Evolutionary conservation across 768 basidiomycete genomes (phyloP).

Genomic region (Rhodotorula toruloides): DNA sequence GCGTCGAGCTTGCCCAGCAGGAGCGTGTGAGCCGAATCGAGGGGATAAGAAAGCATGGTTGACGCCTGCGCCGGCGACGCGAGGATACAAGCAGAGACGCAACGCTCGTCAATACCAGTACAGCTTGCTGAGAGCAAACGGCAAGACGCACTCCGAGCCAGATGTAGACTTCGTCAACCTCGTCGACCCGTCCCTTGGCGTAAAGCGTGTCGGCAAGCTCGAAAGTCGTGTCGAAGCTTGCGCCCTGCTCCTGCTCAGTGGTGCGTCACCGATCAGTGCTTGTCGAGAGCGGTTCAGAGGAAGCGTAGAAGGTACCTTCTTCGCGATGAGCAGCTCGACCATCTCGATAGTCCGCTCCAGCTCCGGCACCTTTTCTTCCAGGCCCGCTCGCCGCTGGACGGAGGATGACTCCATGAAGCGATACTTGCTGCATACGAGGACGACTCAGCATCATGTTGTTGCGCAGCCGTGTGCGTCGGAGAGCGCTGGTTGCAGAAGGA

Average conservation of each 20-base stretch:
- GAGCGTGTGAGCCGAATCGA: slow-evolving; percentile 68
- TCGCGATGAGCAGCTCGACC: slow-evolving; percentile 66
- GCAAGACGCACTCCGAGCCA: slow-evolving; percentile 79
- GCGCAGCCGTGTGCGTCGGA: neutral
- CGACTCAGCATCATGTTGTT: neutral
- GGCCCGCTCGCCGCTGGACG: slow-evolving; percentile 65
- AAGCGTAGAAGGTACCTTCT: slow-evolving; percentile 42
- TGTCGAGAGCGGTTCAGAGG: neutral
- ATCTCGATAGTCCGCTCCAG: slow-evolving; percentile 86
- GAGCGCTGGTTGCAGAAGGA: neutral
- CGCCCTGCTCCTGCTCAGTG: slow-evolving; percentile 46
- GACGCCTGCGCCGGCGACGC: slow-evolving; percentile 67
- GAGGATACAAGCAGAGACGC: neutral
- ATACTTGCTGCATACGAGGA: slow-evolving; percentile 68
- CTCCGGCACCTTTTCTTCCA: slow-evolving; percentile 94
- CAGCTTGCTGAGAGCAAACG: neutral
- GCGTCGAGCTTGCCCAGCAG: slow-evolving; percentile 66
- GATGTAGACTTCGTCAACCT: slow-evolving; percentile 81
- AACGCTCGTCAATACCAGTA: neutral
- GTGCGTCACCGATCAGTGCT: neutral
- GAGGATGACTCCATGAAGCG: slow-evolving; percentile 92
- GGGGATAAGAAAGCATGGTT: slow-evolving; percentile 90
- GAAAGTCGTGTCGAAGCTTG: slow-evolving; percentile 72
- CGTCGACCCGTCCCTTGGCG: slow-evolving; percentile 80
- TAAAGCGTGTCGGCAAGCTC: slow-evolving; percentile 94